These are phyloP conservation scores for Penstemon davidsonii DNA, from an alignment of 257 asterid genomes.

Conservation along the genomic window DNA sequence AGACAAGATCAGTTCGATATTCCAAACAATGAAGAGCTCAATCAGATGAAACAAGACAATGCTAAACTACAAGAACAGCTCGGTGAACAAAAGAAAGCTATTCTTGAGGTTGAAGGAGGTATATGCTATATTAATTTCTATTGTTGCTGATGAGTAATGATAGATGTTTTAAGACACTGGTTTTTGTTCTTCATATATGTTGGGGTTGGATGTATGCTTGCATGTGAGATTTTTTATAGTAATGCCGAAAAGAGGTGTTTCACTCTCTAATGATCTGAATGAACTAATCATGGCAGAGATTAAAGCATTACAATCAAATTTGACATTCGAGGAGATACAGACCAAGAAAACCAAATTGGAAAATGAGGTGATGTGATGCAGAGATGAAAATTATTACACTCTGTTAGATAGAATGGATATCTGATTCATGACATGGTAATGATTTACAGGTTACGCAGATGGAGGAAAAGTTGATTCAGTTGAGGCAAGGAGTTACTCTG, in stretches of 20 bases:
- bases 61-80: slow-evolving; percentile 67
- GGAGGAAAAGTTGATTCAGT: slow-evolving; percentile 75
- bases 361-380: slow-evolving; percentile 54
- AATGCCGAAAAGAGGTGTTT: background rate
- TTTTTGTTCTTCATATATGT: slow-evolving; percentile 5
- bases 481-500: slow-evolving; percentile 79
- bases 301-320: slow-evolving; percentile 77
- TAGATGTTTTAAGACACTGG: too few species aligned
- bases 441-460: slow-evolving; percentile 61
- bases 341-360: slow-evolving; percentile 51
- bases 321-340: slow-evolving; percentile 77
- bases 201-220: background rate
- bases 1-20: slow-evolving; percentile 93
- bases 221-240: background rate
- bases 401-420: slow-evolving; percentile 13
- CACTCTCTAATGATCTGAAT: slow-evolving; percentile 16
- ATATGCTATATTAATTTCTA: background rate
- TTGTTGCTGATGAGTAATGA: too few species aligned
- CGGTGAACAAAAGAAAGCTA: slow-evolving; percentile 54
- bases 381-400: background rate
- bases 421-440: slow-evolving; percentile 11
- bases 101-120: slow-evolving; percentile 79
- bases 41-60: slow-evolving; percentile 76
- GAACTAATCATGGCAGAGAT: slow-evolving; percentile 51
- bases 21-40: slow-evolving; percentile 84